Base-by-base conservation (phyloP, 495 filamentous ascomycete genomes). In the Letharia columbiana region DNA sequence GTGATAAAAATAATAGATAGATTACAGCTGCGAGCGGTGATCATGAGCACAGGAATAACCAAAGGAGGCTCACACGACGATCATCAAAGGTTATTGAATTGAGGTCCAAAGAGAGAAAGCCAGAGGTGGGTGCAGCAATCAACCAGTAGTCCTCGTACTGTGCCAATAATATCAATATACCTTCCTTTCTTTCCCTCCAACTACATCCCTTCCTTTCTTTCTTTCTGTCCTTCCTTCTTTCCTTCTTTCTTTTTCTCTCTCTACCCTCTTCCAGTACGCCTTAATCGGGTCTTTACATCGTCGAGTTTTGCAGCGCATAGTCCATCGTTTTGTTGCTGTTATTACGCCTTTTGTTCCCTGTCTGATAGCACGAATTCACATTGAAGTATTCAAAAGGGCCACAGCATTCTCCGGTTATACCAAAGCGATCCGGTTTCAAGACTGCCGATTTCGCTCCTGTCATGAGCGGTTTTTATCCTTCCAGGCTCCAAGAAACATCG, bases 391-490 rank as follows among this genome's bases (percentile, higher is more conserved):
- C 13, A 35, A 33, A 33, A 17, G 52, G 35, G 52, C 31, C 28
- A 35, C 52, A 56, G 52, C 52, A 35, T 56, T 56, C 28, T 13
- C 52, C 28, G 52, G 1, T 56, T 35, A 2, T 7, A 56, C 4
- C 28, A 56, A 35, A 31, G 23, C 28, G 10, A 54, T 54, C 49
- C 49, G 8, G 49, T 54, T 31, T 23, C 49, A 54, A 2, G 47
- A 42, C 37, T 11, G 39, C 35, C 15, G 15, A 33, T 15, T 11
- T 41, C 40, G 50, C 47, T 57, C 10, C 39, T 64, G 62, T 57
- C 50, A 64, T 64, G 62, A 64, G 50, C 39, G 42, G 54, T 20
- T 40, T 57, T 31, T 64, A 64, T 8, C 50, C 45, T 50, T 57
- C 28, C 49, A 44, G 8, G 18, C 42, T 64, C 50, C 62, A 39